Evolutionary conservation across 2,329 filamentous ascomycete species (phyloP).

Genomic region (Sporothrix humicola): DNA sequence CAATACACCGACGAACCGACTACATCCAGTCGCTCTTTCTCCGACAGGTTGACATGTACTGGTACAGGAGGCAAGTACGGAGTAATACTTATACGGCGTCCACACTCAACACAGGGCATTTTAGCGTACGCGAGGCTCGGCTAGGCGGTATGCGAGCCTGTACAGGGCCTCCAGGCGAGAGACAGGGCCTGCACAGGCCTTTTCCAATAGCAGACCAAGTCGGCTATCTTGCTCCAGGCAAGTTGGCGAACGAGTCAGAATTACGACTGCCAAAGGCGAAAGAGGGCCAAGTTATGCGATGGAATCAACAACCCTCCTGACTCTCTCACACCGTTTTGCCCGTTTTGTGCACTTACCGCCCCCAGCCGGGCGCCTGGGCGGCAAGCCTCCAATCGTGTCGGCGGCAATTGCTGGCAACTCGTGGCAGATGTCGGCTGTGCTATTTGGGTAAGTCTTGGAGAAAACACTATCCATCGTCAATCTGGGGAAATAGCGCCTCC

Average conservation of each 20-base stretch:
- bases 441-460: not conserved
- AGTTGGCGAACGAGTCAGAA: not conserved
- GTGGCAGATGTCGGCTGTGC: constrained; percentile 14
- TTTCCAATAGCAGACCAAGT: not conserved
- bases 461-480: not conserved
- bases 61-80: not conserved
- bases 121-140: not conserved
- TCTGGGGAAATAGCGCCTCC: not conserved
- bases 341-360: not conserved
- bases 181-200: not conserved
- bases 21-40: not conserved
- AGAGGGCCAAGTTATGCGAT: not conserved
- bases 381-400: constrained; percentile 4
- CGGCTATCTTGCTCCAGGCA: not conserved
- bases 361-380: not conserved
- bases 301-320: not conserved
- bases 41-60: not conserved
- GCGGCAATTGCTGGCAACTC: constrained; percentile 1
- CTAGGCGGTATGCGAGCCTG: not conserved
- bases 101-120: not conserved
- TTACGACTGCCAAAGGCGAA: not conserved
- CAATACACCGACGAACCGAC: constrained; percentile 9
- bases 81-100: too few relatives aligned
- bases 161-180: not conserved
- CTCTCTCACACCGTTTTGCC: not conserved